Conservation (phyloP, 352 stramenopile species). For the Globisporangium yorkense region DNA sequence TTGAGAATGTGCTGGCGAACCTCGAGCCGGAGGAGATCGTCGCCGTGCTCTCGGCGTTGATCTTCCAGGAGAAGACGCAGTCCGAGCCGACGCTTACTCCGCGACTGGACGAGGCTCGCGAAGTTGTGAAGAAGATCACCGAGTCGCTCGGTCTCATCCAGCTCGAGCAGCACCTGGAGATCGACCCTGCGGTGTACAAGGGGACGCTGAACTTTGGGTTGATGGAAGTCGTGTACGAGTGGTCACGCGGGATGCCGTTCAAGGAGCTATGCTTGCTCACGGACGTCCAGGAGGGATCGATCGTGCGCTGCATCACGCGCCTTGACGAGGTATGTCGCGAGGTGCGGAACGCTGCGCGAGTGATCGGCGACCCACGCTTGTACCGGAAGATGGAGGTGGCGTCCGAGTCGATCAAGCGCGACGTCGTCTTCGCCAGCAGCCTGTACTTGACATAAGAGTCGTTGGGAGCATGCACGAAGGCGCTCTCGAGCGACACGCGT, state of each 20-base stretch:
- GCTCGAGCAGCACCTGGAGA: constrained; percentile 73
- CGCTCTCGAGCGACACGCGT: too few relatives aligned
- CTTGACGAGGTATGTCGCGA: constrained; percentile 97
- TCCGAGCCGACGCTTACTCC: constrained; percentile 69
- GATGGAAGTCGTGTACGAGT: constrained; percentile 96
- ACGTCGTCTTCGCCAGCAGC: constrained; percentile 97
- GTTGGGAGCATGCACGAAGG: background rate
- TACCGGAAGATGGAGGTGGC: constrained; percentile 98
- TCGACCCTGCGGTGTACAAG: constrained; percentile 92
- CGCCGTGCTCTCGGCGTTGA: constrained; percentile 92
- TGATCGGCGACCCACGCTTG: constrained; percentile 93
- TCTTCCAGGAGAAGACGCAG: constrained; percentile 95
- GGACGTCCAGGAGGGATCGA: constrained; percentile 96
- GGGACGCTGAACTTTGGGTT: constrained; percentile 94
- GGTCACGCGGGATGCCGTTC: constrained; percentile 97
- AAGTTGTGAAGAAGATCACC: constrained; percentile 85
- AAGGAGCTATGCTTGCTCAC: constrained; percentile 95
- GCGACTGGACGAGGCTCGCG: constrained; percentile 66
- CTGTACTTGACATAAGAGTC: constrained; percentile 85
- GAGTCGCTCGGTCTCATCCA: constrained; percentile 79
- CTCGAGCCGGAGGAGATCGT: constrained; percentile 97
- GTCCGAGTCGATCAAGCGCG: constrained; percentile 95
- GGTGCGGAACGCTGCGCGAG: constrained; percentile 93
- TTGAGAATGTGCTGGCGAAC: constrained; percentile 96
- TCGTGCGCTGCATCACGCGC: constrained; percentile 96